A percentile compares a stretch with the other conserved stretches of the same genome.
phyloP scores from a whole-genome alignment of 768 basidiomycete species.

The Pulveroboletus sp. region DNA sequence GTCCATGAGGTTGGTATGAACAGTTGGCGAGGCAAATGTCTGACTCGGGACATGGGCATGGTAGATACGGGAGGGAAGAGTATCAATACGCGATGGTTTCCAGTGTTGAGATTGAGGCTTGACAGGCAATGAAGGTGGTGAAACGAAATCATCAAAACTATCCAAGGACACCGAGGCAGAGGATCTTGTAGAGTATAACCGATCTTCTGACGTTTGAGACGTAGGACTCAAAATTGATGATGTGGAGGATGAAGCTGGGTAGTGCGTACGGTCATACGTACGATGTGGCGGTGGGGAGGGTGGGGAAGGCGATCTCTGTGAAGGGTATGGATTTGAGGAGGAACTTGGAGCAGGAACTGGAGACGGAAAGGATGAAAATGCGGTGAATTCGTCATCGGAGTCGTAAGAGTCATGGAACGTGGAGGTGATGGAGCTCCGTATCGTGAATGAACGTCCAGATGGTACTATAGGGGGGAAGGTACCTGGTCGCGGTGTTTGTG shows the following conservation, averaged over 20 bases:
- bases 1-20: constrained; percentile 13
- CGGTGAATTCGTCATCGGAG: constrained; percentile 50
- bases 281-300: constrained; percentile 29
- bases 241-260: constrained; percentile 21
- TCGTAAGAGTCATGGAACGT: constrained; percentile 17
- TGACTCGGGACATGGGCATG: constrained; percentile 21
- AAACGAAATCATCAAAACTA: constrained; percentile 47
- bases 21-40: constrained; percentile 9
- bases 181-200: constrained; percentile 16
- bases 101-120: constrained; percentile 22
- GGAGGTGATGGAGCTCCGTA: constrained; percentile 2
- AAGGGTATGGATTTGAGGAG: constrained; percentile 5
- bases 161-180: constrained; percentile 33
- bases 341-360: constrained; percentile 5
- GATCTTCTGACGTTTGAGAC: constrained; percentile 21
- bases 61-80: constrained; percentile 7
- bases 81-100: constrained; percentile 10
- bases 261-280: constrained; percentile 20
- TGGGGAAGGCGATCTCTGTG: constrained; percentile 19
- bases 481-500: constrained; percentile 30
- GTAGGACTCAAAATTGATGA: constrained; percentile 24
- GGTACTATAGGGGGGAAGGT: constrained; percentile 3
- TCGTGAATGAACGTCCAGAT: constrained; percentile 8
- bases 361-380: constrained; percentile 37
- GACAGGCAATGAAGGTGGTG: constrained; percentile 42